Percentiles rank a stretch among this genome's conserved stretches.
phyloP scores from a whole-genome alignment of 2,329 filamentous ascomycete genomes.

The Alternaria angustiovoidea region DNA sequence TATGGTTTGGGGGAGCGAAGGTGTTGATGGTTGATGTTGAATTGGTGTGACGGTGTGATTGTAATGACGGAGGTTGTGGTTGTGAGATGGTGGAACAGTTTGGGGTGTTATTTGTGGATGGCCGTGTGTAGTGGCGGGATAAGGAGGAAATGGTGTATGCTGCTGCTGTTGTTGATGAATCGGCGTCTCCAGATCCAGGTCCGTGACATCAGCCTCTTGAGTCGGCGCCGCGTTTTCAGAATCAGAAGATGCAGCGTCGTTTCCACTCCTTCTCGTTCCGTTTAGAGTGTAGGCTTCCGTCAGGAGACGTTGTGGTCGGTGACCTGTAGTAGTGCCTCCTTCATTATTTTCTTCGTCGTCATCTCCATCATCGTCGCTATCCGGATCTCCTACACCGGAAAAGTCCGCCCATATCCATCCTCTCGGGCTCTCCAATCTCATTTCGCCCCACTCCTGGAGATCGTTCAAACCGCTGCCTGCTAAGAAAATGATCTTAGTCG shows the following conservation, averaged over 20 bases:
- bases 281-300: not conserved
- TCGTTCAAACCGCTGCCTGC: conserved; percentile 93
- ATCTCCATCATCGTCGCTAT: conserved; percentile 31
- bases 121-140: not conserved
- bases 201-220: not conserved
- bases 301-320: conserved; percentile 3
- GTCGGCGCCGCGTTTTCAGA: conserved; percentile 27
- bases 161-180: conserved; percentile 12
- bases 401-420: conserved; percentile 92
- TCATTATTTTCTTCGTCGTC: conserved; percentile 25
- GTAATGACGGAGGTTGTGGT: conserved; percentile 1
- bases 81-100: not conserved
- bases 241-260: conserved; percentile 22
- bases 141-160: not conserved
- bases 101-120: conserved; percentile 5
- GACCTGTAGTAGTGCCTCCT: conserved; percentile 22
- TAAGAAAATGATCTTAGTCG: conserved; percentile 87
- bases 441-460: conserved; percentile 83
- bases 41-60: not conserved
- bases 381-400: conserved; percentile 63
- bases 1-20: conserved; percentile 18
- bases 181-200: conserved; percentile 11
- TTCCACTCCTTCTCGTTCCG: not conserved
- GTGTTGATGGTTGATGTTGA: conserved; percentile 7
- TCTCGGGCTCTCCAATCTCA: conserved; percentile 78